These are phyloP conservation scores for Aquanectria penicillioides DNA, from an alignment of 2,329 filamentous ascomycete species.

Conservation along the genomic window DNA sequence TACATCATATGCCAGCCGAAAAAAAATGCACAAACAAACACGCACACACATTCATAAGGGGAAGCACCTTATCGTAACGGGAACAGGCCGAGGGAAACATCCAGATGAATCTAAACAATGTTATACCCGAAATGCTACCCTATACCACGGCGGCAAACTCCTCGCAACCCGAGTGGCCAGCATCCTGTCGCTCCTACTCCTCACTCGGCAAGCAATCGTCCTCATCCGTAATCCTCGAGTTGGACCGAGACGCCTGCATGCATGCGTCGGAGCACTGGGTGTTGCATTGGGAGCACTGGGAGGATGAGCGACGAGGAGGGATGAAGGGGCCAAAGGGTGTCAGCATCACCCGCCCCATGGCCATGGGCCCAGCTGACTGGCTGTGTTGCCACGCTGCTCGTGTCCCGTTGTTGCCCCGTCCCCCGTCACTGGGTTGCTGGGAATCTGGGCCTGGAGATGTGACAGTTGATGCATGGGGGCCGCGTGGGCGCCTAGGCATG, in stretches of 20 bases:
- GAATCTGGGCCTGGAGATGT: conserved; percentile 12
- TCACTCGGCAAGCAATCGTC: no score
- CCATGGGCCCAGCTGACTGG: conserved; percentile 21
- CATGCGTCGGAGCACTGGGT: not conserved
- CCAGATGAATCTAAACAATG: no score
- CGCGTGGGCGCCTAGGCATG: conserved; percentile 20
- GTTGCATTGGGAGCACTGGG: conserved; percentile 6
- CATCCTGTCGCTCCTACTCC: not conserved
- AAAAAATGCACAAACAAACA: no score
- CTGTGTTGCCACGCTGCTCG: not conserved
- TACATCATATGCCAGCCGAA: no score
- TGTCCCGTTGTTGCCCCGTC: not conserved
- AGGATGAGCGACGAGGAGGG: not conserved
- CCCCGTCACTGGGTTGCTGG: conserved; percentile 10
- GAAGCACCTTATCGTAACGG: no score
- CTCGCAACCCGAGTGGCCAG: not conserved
- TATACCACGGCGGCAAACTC: not conserved
- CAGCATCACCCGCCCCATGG: conserved; percentile 1
- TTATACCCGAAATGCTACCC: conserved; percentile 1
- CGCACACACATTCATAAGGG: no score
- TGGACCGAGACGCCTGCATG: no score
- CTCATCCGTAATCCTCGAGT: no score
- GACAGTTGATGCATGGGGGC: conserved; percentile 19
- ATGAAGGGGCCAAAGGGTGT: not conserved
- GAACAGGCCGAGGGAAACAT: no score